Conservation (phyloP, 768 basidiomycete genomes). For the Lactarius vividus region DNA sequence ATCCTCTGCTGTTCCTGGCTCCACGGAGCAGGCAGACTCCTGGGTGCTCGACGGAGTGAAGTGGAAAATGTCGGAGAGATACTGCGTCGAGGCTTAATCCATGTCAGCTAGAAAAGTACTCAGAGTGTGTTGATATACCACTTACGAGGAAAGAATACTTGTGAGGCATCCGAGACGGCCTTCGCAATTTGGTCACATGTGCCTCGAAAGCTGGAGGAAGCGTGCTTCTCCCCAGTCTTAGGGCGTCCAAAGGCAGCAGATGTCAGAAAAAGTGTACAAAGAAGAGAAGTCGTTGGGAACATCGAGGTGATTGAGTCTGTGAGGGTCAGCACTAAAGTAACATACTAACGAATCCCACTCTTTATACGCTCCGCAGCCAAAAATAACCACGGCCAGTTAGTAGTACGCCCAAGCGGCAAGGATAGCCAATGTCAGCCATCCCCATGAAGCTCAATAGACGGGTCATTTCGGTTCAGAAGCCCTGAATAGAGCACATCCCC, state of each 20-base stretch:
- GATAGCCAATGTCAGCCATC: background rate
- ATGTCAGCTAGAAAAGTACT: background rate
- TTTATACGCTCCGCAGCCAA: background rate
- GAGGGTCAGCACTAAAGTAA: background rate
- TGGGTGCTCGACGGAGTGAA: conserved; percentile 18
- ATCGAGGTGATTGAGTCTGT: background rate
- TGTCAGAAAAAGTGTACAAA: background rate
- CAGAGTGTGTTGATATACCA: background rate
- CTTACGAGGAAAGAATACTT: conserved; percentile 6
- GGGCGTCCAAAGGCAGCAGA: background rate
- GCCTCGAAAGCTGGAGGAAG: background rate
- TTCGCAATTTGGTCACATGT: background rate
- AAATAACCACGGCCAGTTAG: no score
- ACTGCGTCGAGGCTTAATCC: conserved; percentile 10
- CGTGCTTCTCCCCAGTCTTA: background rate
- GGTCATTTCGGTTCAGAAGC: no score
- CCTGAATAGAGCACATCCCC: no score
- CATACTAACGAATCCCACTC: background rate
- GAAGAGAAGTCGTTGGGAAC: background rate
- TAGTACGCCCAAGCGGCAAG: no score
- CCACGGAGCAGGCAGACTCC: conserved; percentile 27
- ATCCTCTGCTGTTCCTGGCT: conserved; percentile 27
- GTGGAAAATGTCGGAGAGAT: conserved; percentile 19
- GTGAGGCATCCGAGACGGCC: background rate
- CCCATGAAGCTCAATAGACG: no score